Evolutionary conservation across 768 basidiomycete genomes (phyloP).

Genomic region (Suillus americanus): DNA sequence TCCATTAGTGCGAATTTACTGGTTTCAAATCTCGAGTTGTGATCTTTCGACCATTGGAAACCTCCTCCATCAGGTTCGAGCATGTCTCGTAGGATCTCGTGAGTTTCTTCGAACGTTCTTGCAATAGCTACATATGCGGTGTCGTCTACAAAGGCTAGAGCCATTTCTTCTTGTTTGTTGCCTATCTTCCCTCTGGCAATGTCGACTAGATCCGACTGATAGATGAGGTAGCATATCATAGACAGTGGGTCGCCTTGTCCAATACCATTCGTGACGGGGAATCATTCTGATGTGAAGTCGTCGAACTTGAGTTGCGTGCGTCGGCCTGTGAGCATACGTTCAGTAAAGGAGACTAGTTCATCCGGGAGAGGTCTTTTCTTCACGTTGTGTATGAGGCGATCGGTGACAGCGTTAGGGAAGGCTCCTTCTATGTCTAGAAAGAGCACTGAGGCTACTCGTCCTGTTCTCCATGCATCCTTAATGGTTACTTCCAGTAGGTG

Average conservation of each 20-base stretch:
- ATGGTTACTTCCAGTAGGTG: conserved; percentile 33
- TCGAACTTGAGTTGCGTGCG: conserved; percentile 22
- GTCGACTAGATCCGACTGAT: conserved; percentile 26
- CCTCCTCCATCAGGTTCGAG: conserved; percentile 20
- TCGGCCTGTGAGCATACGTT: conserved; percentile 1
- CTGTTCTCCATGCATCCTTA: conserved; percentile 36
- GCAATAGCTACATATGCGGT: conserved; percentile 24
- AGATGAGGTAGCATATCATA: conserved; percentile 31
- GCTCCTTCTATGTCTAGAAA: conserved; percentile 46
- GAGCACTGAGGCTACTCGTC: conserved; percentile 34
- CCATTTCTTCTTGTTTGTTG: conserved; percentile 8
- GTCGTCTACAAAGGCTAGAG: conserved; percentile 34
- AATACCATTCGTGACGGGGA: conserved; percentile 21
- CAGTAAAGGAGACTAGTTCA: conserved; percentile 8
- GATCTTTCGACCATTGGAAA: conserved; percentile 16
- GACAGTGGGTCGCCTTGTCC: conserved; percentile 35
- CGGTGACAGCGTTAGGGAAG: conserved; percentile 38
- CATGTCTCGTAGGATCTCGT: conserved; percentile 23
- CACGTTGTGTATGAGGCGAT: conserved; percentile 34
- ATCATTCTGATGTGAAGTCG: conserved; percentile 18
- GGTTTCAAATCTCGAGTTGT: conserved; percentile 25
- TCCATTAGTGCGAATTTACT: conserved; percentile 23
- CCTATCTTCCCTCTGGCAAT: not conserved
- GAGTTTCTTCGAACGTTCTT: conserved; percentile 19
- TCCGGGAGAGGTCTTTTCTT: not conserved